Evolutionary conservation across 1,139 yeast genomes (phyloP).

Genomic region (Kurtzmaniella quercitrusa): DNA sequence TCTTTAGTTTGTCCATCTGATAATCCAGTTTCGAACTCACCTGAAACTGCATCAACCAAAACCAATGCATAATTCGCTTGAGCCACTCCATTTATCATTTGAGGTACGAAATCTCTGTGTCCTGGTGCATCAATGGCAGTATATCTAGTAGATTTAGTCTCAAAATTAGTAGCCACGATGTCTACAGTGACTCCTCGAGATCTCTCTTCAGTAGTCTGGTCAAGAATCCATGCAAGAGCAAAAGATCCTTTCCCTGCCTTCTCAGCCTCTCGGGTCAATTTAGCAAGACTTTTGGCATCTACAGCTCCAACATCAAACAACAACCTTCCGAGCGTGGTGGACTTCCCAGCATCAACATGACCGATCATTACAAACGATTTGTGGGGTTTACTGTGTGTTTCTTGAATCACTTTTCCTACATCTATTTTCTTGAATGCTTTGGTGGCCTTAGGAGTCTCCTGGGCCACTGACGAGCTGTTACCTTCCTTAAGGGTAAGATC

Average conservation of each 20-base stretch:
- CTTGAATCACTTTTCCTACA: constrained; percentile 30
- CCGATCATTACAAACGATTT: constrained; percentile 85
- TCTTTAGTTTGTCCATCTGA: constrained; percentile 93
- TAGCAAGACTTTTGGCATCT: constrained; percentile 71
- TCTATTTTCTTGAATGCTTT: constrained; percentile 41
- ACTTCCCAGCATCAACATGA: constrained; percentile 97
- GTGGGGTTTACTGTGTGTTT: constrained; percentile 50
- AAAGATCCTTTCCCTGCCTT: constrained; percentile 86
- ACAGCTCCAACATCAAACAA: constrained; percentile 79
- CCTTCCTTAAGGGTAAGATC: constrained; percentile 15
- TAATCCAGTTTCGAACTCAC: constrained; percentile 91
- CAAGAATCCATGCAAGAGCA: constrained; percentile 97
- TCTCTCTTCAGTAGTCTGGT: constrained; percentile 90
- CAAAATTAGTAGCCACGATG: constrained; percentile 79
- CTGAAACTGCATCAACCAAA: constrained; percentile 73
- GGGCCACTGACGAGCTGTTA: constrained; percentile 1
- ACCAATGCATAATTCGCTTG: constrained; percentile 68
- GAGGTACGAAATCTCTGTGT: constrained; percentile 48
- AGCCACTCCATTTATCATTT: constrained; percentile 50
- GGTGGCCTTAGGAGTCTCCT: constrained; percentile 19
- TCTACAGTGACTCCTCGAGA: constrained; percentile 91
- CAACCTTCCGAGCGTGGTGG: constrained; percentile 89
- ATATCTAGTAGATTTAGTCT: constrained; percentile 59
- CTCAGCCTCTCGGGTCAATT: constrained; percentile 75
- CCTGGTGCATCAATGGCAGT: constrained; percentile 95